Evolutionary conservation across 2,329 filamentous ascomycete species (phyloP).

Genomic region (Xylaria sp.): DNA sequence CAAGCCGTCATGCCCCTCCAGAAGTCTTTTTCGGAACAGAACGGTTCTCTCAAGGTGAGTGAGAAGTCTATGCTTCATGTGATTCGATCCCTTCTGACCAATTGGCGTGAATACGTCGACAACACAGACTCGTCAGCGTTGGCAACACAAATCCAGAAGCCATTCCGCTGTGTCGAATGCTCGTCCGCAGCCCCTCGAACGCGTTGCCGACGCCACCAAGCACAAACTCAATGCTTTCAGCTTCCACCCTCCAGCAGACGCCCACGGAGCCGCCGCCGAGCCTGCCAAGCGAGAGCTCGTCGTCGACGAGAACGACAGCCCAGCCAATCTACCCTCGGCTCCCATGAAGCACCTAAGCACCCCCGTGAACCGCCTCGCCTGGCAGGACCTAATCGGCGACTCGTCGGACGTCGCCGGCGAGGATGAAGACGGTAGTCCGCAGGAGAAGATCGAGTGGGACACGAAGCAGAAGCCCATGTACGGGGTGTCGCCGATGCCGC

Average conservation of each 20-base stretch:
- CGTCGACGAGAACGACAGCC: conserved; percentile 25
- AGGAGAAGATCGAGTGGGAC: conserved; percentile 72
- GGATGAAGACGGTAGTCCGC: conserved; percentile 64
- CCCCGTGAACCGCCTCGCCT: conserved; percentile 64
- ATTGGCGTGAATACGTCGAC: not conserved
- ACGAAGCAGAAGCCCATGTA: conserved; percentile 59
- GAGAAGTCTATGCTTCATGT: conserved; percentile 11
- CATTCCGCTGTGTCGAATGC: conserved; percentile 54
- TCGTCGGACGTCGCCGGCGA: conserved; percentile 57
- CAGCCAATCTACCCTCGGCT: conserved; percentile 24
- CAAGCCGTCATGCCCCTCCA: conserved; percentile 53
- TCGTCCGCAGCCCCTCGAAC: conserved; percentile 55
- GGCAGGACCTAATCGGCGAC: conserved; percentile 68
- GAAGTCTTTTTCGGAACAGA: conserved; percentile 57
- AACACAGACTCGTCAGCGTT: conserved; percentile 53
- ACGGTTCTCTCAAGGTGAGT: conserved; percentile 49
- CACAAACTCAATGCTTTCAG: conserved; percentile 69
- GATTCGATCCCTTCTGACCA: not conserved
- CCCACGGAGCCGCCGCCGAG: conserved; percentile 41
- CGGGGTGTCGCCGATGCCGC: conserved; percentile 60
- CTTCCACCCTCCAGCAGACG: conserved; percentile 57
- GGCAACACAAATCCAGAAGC: conserved; percentile 68
- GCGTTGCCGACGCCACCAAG: conserved; percentile 69
- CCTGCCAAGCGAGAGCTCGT: conserved; percentile 25
- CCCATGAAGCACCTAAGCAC: conserved; percentile 55